phyloP scores from a whole-genome alignment of 257 asterid species.

The Nicotiana tomentosiformis region DNA sequence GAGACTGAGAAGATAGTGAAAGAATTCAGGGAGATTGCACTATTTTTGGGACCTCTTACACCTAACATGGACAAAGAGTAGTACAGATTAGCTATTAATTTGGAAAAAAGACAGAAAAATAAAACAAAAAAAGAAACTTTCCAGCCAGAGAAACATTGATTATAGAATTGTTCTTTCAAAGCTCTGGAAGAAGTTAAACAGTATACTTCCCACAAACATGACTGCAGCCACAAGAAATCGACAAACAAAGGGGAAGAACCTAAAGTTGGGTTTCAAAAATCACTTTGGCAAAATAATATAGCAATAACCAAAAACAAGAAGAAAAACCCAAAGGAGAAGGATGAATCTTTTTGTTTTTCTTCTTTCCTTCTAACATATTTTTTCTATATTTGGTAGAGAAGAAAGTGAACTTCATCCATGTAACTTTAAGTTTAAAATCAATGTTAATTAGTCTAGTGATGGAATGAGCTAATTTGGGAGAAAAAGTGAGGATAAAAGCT shows the following conservation, averaged over 20 bases:
- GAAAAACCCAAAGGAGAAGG: background rate
- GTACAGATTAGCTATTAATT: too few species aligned
- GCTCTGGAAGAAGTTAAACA: background rate
- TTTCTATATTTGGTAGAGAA: too few species aligned
- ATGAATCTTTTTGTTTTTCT: background rate
- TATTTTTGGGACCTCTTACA: too few species aligned
- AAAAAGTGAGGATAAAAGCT: background rate
- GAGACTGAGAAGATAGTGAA: too few species aligned
- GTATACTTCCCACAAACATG: background rate
- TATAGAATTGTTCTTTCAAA: too few species aligned
- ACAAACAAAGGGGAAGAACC: background rate
- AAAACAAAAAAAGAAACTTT: too few species aligned
- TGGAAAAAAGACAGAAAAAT: too few species aligned
- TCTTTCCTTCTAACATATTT: background rate
- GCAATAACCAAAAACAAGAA: background rate
- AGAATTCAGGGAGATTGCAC: too few species aligned
- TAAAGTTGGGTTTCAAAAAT: background rate
- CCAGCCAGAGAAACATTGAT: too few species aligned
- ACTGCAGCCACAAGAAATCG: background rate
- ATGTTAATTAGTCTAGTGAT: background rate
- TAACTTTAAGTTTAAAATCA: background rate
- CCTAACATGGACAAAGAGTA: too few species aligned
- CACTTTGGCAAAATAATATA: background rate
- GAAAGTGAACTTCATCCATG: background rate
- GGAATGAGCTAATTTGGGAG: background rate